These are phyloP conservation scores for Penicillium odoratum DNA, from an alignment of 495 filamentous ascomycete genomes.

Conservation along the genomic window DNA sequence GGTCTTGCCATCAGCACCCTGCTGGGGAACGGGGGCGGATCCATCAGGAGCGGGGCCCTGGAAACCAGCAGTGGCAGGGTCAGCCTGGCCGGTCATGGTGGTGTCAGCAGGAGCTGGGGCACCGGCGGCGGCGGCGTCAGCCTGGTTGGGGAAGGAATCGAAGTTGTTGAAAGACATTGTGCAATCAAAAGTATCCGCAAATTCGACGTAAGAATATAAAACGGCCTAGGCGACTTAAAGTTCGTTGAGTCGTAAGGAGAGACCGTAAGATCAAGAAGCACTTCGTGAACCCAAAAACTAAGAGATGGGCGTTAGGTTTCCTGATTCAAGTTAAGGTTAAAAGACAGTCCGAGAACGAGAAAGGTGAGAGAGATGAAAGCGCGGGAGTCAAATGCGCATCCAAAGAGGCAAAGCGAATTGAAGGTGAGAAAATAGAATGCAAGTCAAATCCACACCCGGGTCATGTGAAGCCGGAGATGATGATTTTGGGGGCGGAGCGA, in stretches of 20 bases:
- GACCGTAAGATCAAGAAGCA: conserved; percentile 42
- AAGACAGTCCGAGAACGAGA: not conserved
- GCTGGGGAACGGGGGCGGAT: conserved; percentile 53
- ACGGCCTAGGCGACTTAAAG: conserved; percentile 34
- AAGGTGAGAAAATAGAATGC: not conserved
- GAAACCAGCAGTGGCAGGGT: conserved; percentile 55
- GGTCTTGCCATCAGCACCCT: conserved; percentile 69
- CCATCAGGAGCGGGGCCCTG: conserved; percentile 54
- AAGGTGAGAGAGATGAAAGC: not conserved
- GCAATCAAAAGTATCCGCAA: conserved; percentile 31
- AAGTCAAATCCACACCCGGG: not conserved
- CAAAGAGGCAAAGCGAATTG: not conserved
- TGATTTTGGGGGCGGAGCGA: conserved; percentile 2
- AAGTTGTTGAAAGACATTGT: conserved; percentile 62
- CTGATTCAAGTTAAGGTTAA: conserved; percentile 12
- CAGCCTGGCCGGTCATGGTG: conserved; percentile 54
- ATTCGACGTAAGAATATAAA: conserved; percentile 38
- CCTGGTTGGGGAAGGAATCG: conserved; percentile 56
- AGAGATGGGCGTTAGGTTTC: conserved; percentile 27
- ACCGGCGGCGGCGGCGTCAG: conserved; percentile 54
- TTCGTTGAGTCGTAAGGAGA: conserved; percentile 48
- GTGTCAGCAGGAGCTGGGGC: conserved; percentile 53
- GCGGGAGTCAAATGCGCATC: not conserved
- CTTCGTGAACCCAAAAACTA: conserved; percentile 31
- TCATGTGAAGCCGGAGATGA: conserved; percentile 3